Base-by-base conservation (phyloP, 2,329 filamentous ascomycete genomes). In the Aciculosporium take region DNA sequence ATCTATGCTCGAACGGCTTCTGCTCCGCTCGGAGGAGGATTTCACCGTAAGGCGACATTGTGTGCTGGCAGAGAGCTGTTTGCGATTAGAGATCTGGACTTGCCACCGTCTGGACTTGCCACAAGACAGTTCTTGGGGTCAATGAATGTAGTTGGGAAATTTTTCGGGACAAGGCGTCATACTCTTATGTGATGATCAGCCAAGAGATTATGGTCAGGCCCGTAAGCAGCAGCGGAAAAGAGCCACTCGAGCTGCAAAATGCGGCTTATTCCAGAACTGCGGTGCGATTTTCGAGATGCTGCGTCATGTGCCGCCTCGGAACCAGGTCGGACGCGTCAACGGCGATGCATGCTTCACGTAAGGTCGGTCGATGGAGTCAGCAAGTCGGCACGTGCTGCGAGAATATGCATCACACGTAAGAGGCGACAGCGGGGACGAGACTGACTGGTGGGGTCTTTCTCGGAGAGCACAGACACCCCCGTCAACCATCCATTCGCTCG, bases 21-120 rank as follows among this genome's bases (percentile, higher is more conserved):
- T 69, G 71, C 60, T 77, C 73, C 46, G 73, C 68, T 46, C 73
- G 69, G 45, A 77, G 63, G 55, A 71, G 75, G 50, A 74, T 55
- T 37, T 53, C 39, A 29, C 50, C 48, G 37, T 56, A 56, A n/a
- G 20, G 34, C 25, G 55, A 55, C 55, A 59, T 58, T 41, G 28
- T 30, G n/a, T 37, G 40, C 2, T 4, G 5, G 12, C 7, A 3
- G 10, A 18, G n/a, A 8, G 12, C n/a, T 23, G 8, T 40, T 12
- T 25, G 29, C 31, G 31, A 23, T 12, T 1, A 21, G 8, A 5
- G 30, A 12, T 17, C 21, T 33, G n/a, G n/a, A n/a, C n/a, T n/a
- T n/a, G n/a, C n/a, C n/a, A n/a, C n/a, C n/a, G n/a, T n/a, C n/a
- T n/a, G n/a, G n/a, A n/a, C n/a, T n/a, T n/a, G n/a, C n/a, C 27